These are phyloP conservation scores for Penicillium cosmopolitanum DNA, from an alignment of 495 filamentous ascomycete genomes.

Conservation along the genomic window DNA sequence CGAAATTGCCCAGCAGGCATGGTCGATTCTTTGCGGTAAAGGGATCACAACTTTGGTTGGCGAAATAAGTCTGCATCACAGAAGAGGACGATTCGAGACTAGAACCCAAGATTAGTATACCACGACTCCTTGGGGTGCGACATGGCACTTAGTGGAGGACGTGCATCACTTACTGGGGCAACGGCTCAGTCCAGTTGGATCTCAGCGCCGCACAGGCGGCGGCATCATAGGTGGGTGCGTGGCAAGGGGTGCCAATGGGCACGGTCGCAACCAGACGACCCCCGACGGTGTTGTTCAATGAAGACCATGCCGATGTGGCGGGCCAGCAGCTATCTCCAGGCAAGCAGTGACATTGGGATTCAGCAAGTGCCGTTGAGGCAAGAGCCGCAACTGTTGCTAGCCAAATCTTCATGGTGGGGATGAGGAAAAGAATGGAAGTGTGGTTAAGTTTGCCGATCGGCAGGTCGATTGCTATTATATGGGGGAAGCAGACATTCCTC, in stretches of 20 bases:
- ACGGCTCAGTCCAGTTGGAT: conserved; percentile 27
- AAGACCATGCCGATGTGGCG: conserved; percentile 35
- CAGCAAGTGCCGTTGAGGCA: conserved; percentile 19
- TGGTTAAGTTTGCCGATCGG: conserved; percentile 18
- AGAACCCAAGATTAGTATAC: background rate
- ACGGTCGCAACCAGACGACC: conserved; percentile 48
- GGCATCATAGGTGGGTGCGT: conserved; percentile 41
- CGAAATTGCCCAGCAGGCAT: conserved; percentile 64
- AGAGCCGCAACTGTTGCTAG: conserved; percentile 28
- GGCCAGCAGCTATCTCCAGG: conserved; percentile 49
- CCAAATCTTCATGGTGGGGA: conserved; percentile 36
- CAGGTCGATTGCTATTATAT: conserved; percentile 14
- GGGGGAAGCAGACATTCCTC: background rate
- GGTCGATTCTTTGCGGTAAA: conserved; percentile 46
- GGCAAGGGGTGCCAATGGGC: conserved; percentile 47
- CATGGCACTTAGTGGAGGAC: background rate
- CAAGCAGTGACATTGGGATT: conserved; percentile 23
- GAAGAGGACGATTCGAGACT: conserved; percentile 43
- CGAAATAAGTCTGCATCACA: conserved; percentile 48
- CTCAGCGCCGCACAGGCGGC: conserved; percentile 31
- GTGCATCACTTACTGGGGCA: conserved; percentile 28
- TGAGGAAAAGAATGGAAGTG: conserved; percentile 9
- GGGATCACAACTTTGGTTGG: conserved; percentile 59
- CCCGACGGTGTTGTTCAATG: conserved; percentile 41
- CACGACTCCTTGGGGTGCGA: background rate